Evolutionary conservation across 148 eudicot species (phyloP).

Genomic region (Arctostaphylos glauca): DNA sequence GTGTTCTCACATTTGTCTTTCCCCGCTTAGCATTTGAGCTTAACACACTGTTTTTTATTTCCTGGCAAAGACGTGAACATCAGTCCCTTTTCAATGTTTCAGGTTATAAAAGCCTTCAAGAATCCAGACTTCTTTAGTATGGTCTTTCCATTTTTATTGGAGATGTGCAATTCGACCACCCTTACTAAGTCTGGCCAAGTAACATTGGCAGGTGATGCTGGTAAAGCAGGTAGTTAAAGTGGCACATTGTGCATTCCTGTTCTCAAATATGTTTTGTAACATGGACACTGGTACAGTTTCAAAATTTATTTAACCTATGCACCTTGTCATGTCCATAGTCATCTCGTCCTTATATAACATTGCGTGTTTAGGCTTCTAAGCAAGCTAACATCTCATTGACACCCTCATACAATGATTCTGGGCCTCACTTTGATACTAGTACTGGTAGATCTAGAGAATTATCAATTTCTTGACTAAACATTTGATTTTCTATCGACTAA

Average conservation of each 20-base stretch:
- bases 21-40: neutral
- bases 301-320: neutral
- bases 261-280: neutral
- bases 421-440: neutral
- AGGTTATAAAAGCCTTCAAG: slow-evolving; percentile 80
- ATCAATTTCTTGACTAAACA: neutral
- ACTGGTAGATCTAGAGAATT: neutral
- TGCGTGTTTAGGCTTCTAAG: no score
- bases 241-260: neutral
- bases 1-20: neutral
- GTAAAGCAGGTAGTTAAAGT: slow-evolving; percentile 55
- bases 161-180: slow-evolving; percentile 50
- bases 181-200: slow-evolving; percentile 31
- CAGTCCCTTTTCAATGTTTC: slow-evolving; percentile 18
- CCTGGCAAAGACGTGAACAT: neutral
- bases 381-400: neutral
- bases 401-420: neutral
- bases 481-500: neutral
- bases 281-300: neutral
- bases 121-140: slow-evolving; percentile 58
- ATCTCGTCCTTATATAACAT: no score
- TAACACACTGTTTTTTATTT: neutral
- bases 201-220: slow-evolving; percentile 39
- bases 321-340: no score
- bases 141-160: slow-evolving; percentile 65